phyloP scores from a whole-genome alignment of 768 basidiomycete species.

The Panaeolus cyanescens region DNA sequence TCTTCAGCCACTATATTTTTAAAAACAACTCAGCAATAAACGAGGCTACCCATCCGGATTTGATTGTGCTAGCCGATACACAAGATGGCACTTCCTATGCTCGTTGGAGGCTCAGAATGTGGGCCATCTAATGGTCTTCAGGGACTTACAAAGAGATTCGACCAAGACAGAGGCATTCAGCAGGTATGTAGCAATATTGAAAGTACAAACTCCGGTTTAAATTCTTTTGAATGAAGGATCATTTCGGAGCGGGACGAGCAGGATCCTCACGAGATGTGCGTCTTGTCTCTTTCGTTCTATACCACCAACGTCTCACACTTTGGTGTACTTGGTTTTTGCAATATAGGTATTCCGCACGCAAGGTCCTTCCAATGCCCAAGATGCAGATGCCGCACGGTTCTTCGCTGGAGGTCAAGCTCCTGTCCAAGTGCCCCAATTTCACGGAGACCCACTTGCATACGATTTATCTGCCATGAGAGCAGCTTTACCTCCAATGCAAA shows the following conservation, averaged over 20 bases:
- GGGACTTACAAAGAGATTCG: slow-evolving; percentile 76
- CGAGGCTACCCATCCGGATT: neutral
- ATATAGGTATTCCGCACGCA: slow-evolving; percentile 64
- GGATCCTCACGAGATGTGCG: slow-evolving; percentile 67
- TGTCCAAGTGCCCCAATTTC: slow-evolving; percentile 32
- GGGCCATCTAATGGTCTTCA: slow-evolving; percentile 86
- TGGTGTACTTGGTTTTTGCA: neutral
- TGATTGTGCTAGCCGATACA: neutral
- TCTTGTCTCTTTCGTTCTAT: slow-evolving; percentile 3
- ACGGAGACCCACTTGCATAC: slow-evolving; percentile 44
- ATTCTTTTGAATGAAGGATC: slow-evolving; percentile 51
- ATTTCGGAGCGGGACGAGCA: slow-evolving; percentile 61
- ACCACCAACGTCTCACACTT: neutral
- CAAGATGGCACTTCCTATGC: slow-evolving; percentile 78
- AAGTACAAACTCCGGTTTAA: slow-evolving; percentile 10
- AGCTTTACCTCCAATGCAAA: slow-evolving; percentile 41
- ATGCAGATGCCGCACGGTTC: slow-evolving; percentile 73
- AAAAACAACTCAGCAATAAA: neutral
- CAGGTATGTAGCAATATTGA: slow-evolving; percentile 48
- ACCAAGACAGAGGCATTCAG: slow-evolving; percentile 75
- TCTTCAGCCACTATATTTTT: neutral
- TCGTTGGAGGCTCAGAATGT: slow-evolving; percentile 77
- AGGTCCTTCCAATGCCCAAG: slow-evolving; percentile 37
- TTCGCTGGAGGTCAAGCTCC: slow-evolving; percentile 44
- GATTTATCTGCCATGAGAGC: slow-evolving; percentile 59